These are phyloP conservation scores for Metarhizium guizhouense DNA, from an alignment of 2,329 filamentous ascomycete species.

Conservation along the genomic window DNA sequence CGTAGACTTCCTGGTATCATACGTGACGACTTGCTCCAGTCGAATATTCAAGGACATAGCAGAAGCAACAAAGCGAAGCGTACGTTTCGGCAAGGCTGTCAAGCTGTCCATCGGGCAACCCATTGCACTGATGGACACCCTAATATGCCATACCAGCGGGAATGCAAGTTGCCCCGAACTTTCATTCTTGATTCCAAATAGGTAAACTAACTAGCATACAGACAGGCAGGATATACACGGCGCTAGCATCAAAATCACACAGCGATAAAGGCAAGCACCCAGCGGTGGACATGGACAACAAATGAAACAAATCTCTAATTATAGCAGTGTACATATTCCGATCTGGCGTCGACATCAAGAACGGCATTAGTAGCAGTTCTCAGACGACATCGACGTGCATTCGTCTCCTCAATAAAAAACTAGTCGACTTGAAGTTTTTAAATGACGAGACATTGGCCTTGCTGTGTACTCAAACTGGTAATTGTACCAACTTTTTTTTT, in stretches of 20 bases:
- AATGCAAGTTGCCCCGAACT: conserved; percentile 23
- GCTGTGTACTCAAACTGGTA: conserved; percentile 39
- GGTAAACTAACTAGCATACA: conserved; percentile 12
- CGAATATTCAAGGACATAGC: conserved; percentile 59
- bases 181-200: neutral
- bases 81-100: conserved; percentile 53
- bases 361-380: conserved; percentile 46
- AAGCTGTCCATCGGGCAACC: conserved; percentile 34
- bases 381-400: conserved; percentile 31
- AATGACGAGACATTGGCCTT: conserved; percentile 52
- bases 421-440: conserved; percentile 60
- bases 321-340: conserved; percentile 48
- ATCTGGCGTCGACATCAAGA: conserved; percentile 40
- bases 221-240: conserved; percentile 30
- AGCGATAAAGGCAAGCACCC: conserved; percentile 25
- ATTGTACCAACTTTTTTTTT: neutral
- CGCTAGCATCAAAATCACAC: conserved; percentile 28
- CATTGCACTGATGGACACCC: conserved; percentile 46
- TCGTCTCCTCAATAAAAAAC: conserved; percentile 30
- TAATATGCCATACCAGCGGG: conserved; percentile 35
- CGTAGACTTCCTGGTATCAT: conserved; percentile 54
- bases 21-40: conserved; percentile 49
- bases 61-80: conserved; percentile 58
- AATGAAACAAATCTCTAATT: neutral
- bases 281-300: neutral